Conservation (phyloP, 2,329 filamentous ascomycete species). For the Aspergillus aculeatus region DNA sequence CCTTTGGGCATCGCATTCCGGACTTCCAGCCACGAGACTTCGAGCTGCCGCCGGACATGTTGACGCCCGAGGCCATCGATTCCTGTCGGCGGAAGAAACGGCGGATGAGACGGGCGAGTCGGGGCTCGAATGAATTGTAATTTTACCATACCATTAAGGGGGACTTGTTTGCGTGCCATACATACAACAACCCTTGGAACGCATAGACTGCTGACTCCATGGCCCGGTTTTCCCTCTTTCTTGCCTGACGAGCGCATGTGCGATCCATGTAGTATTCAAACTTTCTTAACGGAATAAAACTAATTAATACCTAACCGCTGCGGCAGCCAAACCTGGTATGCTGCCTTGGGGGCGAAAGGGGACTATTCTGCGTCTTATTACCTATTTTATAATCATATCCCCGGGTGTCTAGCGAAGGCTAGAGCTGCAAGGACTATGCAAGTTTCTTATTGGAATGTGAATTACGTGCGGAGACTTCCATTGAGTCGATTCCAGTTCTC, state of each 20-base stretch:
- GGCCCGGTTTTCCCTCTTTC: too few species aligned
- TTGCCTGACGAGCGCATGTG: too few species aligned
- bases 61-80: constrained; percentile 44
- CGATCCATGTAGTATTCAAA: background rate
- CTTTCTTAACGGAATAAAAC: background rate
- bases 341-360: background rate
- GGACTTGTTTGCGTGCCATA: background rate
- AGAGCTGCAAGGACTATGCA: background rate
- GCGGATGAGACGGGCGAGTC: constrained; percentile 34
- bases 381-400: too few species aligned
- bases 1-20: constrained; percentile 80
- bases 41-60: constrained; percentile 64
- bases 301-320: background rate
- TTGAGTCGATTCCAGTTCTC: background rate
- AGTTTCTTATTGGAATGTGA: background rate
- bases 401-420: too few species aligned
- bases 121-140: constrained; percentile 10
- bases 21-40: constrained; percentile 72
- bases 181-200: too few species aligned
- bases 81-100: constrained; percentile 41
- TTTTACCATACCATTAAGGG: background rate
- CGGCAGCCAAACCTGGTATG: background rate
- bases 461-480: background rate
- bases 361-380: too few species aligned
- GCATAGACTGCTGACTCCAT: background rate